phyloP scores from a whole-genome alignment of 106 monocot genomes.

The Chionographis japonica region DNA sequence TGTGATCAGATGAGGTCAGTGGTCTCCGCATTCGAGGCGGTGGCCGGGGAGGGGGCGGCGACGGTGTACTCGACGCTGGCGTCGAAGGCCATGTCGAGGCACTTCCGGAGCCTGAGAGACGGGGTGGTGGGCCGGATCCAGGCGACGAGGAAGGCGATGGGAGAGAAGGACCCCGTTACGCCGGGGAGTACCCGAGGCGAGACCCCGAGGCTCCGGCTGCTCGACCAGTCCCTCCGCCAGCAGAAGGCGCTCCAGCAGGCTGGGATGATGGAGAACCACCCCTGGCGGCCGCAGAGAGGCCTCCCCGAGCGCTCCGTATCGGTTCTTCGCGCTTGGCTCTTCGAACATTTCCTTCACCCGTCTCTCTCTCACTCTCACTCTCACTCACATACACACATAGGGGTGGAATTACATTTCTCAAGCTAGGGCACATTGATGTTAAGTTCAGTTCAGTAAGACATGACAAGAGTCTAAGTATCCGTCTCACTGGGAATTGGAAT shows the following conservation, averaged over 20 bases:
- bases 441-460: no score
- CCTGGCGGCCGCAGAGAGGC: slow-evolving; percentile 76
- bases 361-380: slow-evolving; percentile 21
- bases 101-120: slow-evolving; percentile 43
- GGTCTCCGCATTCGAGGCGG: slow-evolving; percentile 29
- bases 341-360: slow-evolving; percentile 87
- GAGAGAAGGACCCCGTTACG: slow-evolving; percentile 28
- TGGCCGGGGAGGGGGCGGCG: slow-evolving; percentile 38
- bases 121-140: slow-evolving; percentile 31
- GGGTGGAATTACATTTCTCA: no score
- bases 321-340: slow-evolving; percentile 76
- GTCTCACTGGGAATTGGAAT: no score
- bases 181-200: slow-evolving; percentile 58
- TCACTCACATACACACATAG: not conserved
- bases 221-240: slow-evolving; percentile 79
- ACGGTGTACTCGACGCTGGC: slow-evolving; percentile 37
- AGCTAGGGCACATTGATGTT: no score
- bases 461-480: no score
- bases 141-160: slow-evolving; percentile 33
- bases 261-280: slow-evolving; percentile 58
- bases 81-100: slow-evolving; percentile 58
- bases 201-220: slow-evolving; percentile 74
- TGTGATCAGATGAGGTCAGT: slow-evolving; percentile 33
- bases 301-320: slow-evolving; percentile 67
- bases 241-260: slow-evolving; percentile 58